Evolutionary conservation across 2,329 filamentous ascomycete species (phyloP).

Genomic region (Xenoacremonium recifei): DNA sequence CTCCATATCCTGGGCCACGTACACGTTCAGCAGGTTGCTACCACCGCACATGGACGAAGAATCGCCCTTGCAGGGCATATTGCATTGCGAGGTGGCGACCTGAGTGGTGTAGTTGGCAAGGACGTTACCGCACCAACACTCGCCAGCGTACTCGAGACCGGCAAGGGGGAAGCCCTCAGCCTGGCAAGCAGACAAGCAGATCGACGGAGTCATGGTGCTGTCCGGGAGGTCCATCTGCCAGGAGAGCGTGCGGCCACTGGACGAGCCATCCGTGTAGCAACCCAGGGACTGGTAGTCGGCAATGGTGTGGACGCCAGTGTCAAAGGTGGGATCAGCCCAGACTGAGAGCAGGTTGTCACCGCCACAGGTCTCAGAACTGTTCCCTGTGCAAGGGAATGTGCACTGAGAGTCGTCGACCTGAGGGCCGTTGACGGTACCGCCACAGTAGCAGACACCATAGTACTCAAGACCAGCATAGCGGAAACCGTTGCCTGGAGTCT

Average conservation of each 20-base stretch:
- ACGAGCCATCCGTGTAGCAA: constrained; percentile 53
- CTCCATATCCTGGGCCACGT: constrained; percentile 47
- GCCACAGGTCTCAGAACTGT: constrained; percentile 46
- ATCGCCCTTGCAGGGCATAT: constrained; percentile 52
- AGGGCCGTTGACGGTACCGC: constrained; percentile 51
- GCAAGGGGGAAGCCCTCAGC: constrained; percentile 46
- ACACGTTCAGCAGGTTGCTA: constrained; percentile 40
- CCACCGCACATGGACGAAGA: constrained; percentile 42
- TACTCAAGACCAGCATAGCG: constrained; percentile 51
- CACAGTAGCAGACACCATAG: constrained; percentile 53
- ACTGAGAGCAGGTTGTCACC: constrained; percentile 46
- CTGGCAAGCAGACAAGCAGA: constrained; percentile 43
- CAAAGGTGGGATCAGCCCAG: constrained; percentile 49
- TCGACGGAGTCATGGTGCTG: constrained; percentile 38
- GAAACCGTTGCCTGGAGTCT: constrained; percentile 42
- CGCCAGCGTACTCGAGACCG: constrained; percentile 46
- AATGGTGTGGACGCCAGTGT: constrained; percentile 44
- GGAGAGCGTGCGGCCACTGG: constrained; percentile 42
- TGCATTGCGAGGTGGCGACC: constrained; percentile 41
- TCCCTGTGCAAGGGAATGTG: constrained; percentile 52
- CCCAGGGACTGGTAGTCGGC: constrained; percentile 58
- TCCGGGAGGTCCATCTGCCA: constrained; percentile 26
- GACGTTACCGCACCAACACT: constrained; percentile 53
- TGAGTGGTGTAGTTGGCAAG: constrained; percentile 46
- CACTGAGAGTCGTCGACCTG: constrained; percentile 53